phyloP scores from a whole-genome alignment of 805 yeast genomes.

The Kurtzmaniella cleridarum region DNA sequence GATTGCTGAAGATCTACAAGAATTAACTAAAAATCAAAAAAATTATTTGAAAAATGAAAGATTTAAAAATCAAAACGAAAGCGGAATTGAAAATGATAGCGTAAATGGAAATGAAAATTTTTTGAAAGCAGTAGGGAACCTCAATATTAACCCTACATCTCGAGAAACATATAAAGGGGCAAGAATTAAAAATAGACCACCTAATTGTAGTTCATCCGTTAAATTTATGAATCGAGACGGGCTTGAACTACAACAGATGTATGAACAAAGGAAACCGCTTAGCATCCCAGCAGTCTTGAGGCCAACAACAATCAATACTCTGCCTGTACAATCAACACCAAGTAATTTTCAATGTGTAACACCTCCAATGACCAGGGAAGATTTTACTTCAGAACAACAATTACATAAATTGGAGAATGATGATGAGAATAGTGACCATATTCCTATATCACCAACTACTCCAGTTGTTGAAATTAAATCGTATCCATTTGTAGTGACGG shows the following conservation, averaged over 20 bases:
- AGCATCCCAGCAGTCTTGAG: constrained; percentile 51
- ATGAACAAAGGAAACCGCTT: constrained; percentile 42
- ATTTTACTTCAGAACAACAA: neutral
- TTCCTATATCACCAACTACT: constrained; percentile 5
- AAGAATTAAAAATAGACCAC: constrained; percentile 4
- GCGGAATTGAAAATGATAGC: neutral
- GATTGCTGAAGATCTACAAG: no score
- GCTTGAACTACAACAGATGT: constrained; percentile 32
- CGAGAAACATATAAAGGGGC: constrained; percentile 9
- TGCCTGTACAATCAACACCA: no score
- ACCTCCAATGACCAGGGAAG: neutral
- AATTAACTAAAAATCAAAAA: no score
- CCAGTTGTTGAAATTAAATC: constrained; percentile 6
- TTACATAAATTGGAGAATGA: neutral
- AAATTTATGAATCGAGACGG: constrained; percentile 7
- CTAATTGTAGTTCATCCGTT: constrained; percentile 1
- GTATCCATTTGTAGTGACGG: constrained; percentile 9
- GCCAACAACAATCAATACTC: constrained; percentile 16
- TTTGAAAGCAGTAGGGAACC: constrained; percentile 17
- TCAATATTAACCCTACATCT: constrained; percentile 16
- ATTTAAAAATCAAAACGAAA: constrained; percentile 12
- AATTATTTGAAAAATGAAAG: constrained; percentile 3
- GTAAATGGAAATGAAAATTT: constrained; percentile 10
- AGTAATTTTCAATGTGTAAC: neutral
- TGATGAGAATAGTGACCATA: neutral